phyloP scores from a whole-genome alignment of 2,329 filamentous ascomycete species.

The Podosphaera xanthii region DNA sequence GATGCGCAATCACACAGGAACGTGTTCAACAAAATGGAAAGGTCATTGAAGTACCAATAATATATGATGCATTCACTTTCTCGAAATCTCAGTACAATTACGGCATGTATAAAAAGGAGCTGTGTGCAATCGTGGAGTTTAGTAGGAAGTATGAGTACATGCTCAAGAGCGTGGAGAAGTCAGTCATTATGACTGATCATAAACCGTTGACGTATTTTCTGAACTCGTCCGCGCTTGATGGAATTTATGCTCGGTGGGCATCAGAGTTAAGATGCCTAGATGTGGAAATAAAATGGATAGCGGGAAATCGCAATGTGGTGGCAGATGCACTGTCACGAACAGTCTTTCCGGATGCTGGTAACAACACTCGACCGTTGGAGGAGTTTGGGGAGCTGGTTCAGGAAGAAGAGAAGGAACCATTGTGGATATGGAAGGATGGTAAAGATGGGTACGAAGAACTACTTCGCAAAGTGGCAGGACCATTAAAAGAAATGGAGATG shows the following conservation, averaged over 20 bases:
- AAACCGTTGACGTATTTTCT: neutral
- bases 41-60: neutral
- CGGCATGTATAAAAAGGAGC: slow-evolving; percentile 1
- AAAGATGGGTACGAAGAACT: neutral
- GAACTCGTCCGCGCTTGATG: neutral
- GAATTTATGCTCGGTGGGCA: neutral
- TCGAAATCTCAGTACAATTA: slow-evolving; percentile 2
- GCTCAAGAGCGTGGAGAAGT: neutral
- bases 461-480: neutral
- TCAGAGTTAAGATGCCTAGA: neutral
- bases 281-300: neutral
- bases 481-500: too few species aligned
- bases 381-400: neutral
- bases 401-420: neutral
- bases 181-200: neutral
- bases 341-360: neutral
- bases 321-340: neutral
- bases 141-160: slow-evolving; percentile 3
- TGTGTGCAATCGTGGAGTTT: neutral
- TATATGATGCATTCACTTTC: slow-evolving; percentile 1
- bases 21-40: neutral
- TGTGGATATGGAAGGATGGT: neutral
- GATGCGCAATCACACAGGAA: slow-evolving; percentile 1
- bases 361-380: neutral
- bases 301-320: neutral